Evolutionary conservation across 768 basidiomycete species (phyloP).

Genomic region (Boletus coccyginus): DNA sequence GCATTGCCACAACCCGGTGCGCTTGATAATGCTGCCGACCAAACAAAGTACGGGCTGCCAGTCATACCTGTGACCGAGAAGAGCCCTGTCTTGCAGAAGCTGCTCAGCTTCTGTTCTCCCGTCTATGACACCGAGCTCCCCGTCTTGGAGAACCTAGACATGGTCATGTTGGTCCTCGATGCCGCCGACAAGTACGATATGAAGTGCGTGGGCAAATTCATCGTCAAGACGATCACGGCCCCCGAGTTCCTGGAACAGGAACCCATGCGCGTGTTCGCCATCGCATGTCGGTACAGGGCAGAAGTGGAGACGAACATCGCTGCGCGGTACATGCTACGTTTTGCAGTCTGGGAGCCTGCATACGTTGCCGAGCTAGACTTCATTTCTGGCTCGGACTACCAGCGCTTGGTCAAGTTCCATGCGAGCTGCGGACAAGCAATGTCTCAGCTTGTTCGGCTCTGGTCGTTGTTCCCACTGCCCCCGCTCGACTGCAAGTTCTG

Average conservation of each 20-base stretch:
- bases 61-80: conserved; percentile 50
- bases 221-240: conserved; percentile 32
- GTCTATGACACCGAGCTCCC: conserved; percentile 36
- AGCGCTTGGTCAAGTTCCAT: conserved; percentile 37
- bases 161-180: conserved; percentile 41
- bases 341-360: conserved; percentile 32
- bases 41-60: conserved; percentile 35
- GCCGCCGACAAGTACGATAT: conserved; percentile 53
- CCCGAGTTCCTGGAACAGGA: conserved; percentile 34
- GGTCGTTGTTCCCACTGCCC: conserved; percentile 31
- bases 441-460: conserved; percentile 31
- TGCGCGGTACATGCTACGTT: conserved; percentile 35
- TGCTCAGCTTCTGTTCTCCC: conserved; percentile 51
- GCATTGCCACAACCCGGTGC: conserved; percentile 44
- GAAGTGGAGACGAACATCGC: conserved; percentile 35
- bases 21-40: conserved; percentile 27
- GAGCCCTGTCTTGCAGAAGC: conserved; percentile 36
- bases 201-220: conserved; percentile 38
- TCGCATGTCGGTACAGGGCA: conserved; percentile 37
- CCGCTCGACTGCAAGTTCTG: conserved; percentile 34
- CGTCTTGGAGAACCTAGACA: conserved; percentile 36
- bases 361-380: conserved; percentile 36
- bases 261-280: conserved; percentile 36
- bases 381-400: conserved; percentile 37
- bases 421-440: conserved; percentile 34